Evolutionary conservation across 2,329 filamentous ascomycete species (phyloP), one percentile per base, ranked within the genome.

Genomic region (Hypoxylon sp.): DNA sequence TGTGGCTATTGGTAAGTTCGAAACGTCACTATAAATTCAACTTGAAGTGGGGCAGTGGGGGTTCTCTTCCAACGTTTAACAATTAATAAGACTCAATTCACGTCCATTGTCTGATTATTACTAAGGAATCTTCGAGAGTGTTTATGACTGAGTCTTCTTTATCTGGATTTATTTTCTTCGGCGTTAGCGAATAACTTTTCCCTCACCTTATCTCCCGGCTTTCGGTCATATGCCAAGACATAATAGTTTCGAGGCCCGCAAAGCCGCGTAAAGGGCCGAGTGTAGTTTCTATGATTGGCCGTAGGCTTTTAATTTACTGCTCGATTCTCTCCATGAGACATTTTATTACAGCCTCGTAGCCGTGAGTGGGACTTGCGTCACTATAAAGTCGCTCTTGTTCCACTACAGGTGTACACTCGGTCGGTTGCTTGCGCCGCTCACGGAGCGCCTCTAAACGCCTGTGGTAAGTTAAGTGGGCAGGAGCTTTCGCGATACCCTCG

Each of bases 221-320:
- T 57, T 65, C 56, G 65, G 57, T 63, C 49, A 57, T 30, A 61
- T 59, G 62, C 67, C 64, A 69, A 67, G 67, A 64, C 25, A 38
- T 62, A 60, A 46, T 65, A 65, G 30, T 48, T 49, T 50, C 9
- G 68, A 70, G 71, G 71, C 55, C 71, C 71, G 71, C 53, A 45
- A 70, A 72, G 61, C 71, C 69, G 69, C 53, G 36, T 68, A 69
- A 73, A 70, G 69, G 71, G 62, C 71, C 71, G 71, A 72, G 53
- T 58, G 36, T 36, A 46, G 17, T 25, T 11, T 17, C 21, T 13
- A 32, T 60, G 60, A 68, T 66, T 68, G 61, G 67, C 19, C 32
- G 53, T 56, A 65, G 45, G 55, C 49, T 64, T 23, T 64, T 66
- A 55, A 61, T 71, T 51, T 62, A 63, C 59, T 53, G 55, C 53